A percentile compares a stretch with the other conserved stretches of the same genome.
These are phyloP conservation scores for Ceratobasidium sp. DNA, from an alignment of 1,284 basidiomycete species.

Conservation along the genomic window DNA sequence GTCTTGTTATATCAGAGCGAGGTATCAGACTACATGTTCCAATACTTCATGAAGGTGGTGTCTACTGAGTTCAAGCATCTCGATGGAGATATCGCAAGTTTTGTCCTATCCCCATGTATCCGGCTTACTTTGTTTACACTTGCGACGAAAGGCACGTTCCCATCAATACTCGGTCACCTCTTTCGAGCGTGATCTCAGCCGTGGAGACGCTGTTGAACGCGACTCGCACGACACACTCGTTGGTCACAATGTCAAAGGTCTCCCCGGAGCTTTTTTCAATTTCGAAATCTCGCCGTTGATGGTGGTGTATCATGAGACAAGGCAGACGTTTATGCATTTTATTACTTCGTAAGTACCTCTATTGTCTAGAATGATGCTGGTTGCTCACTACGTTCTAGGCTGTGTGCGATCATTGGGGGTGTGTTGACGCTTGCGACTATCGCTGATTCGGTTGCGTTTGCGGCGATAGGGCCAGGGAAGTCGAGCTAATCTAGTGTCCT, in stretches of 20 bases:
- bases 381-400: constrained; percentile 58
- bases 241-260: constrained; percentile 79
- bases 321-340: constrained; percentile 97
- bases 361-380: neutral
- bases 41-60: constrained; percentile 97
- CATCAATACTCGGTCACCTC: constrained; percentile 95
- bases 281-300: constrained; percentile 98
- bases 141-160: constrained; percentile 66
- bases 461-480: constrained; percentile 68
- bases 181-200: constrained; percentile 87
- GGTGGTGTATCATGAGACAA: constrained; percentile 86
- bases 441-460: constrained; percentile 88
- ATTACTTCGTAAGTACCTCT: constrained; percentile 79
- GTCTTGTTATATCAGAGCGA: constrained; percentile 57
- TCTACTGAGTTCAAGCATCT: constrained; percentile 87
- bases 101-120: neutral
- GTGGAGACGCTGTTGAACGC: constrained; percentile 59
- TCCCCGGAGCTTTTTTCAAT: constrained; percentile 89
- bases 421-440: constrained; percentile 94
- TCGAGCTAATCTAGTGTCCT: constrained; percentile 43
- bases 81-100: constrained; percentile 70
- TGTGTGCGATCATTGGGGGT: constrained; percentile 96
- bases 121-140: neutral
- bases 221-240: constrained; percentile 76
- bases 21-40: constrained; percentile 87